These are phyloP conservation scores for Talaromyces sp. DNA, from an alignment of 2,329 filamentous ascomycete species.

Conservation along the genomic window DNA sequence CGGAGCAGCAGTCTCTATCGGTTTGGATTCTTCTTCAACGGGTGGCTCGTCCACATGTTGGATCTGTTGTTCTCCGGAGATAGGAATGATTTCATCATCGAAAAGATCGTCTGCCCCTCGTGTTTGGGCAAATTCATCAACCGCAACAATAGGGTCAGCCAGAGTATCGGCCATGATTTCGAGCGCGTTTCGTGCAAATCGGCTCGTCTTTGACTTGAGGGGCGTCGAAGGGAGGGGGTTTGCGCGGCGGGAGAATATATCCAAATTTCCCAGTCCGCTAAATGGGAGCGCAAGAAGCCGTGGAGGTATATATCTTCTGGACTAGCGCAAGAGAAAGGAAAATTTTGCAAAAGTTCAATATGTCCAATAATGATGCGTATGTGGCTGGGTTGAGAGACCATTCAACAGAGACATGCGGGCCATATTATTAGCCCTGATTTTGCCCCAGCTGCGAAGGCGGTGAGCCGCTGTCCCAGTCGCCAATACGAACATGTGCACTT, in stretches of 20 bases:
- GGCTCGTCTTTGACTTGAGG: no score
- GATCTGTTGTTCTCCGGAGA: slow-evolving; percentile 27
- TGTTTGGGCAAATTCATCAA: slow-evolving; percentile 47
- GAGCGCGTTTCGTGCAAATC: not conserved
- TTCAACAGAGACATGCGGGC: not conserved
- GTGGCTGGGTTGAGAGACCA: not conserved
- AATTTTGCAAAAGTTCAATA: not conserved
- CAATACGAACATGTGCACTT: not conserved
- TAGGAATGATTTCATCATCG: slow-evolving; percentile 45
- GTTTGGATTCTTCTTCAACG: slow-evolving; percentile 13
- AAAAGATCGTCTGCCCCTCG: slow-evolving; percentile 46
- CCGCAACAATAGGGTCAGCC: slow-evolving; percentile 15
- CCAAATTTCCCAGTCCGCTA: not conserved
- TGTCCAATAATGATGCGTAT: not conserved
- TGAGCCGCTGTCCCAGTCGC: not conserved
- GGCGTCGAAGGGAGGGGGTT: not conserved
- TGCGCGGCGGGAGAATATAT: not conserved
- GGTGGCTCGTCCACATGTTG: slow-evolving; percentile 13
- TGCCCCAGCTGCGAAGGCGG: not conserved
- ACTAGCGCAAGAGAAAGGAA: not conserved
- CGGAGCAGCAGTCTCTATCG: slow-evolving; percentile 14
- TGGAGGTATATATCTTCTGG: not conserved
- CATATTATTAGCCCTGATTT: not conserved
- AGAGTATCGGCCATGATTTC: slow-evolving; percentile 8
- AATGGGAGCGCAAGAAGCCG: not conserved